Base-by-base conservation (phyloP, 768 basidiomycete species). In the Leccinum subtestaceum region DNA sequence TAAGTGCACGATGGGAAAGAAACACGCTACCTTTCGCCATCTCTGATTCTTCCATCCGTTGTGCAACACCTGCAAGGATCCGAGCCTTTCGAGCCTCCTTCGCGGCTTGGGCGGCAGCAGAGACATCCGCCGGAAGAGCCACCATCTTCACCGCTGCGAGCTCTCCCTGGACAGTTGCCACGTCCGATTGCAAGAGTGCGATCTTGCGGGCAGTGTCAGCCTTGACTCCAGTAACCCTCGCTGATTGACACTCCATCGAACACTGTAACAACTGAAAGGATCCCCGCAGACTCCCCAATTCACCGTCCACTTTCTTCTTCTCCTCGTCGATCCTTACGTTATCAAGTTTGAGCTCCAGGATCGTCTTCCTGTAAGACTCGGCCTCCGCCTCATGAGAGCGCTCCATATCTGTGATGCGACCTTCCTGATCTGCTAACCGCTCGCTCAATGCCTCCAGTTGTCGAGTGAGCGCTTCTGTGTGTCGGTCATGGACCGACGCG, bases 141-240 rank as follows among this genome's bases (percentile, higher is more conserved):
- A 29, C 13, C 29, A 25, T 29, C 67, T 59, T 65, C 51, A 62
- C 17, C 11, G 38, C 21, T 6, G 38, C 21, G 21, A 71, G 56
- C 15, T 64, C 62, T 11, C 49, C 40, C 25, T 31, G 56, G 27
- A 65, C 31, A 5, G 31, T 34, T 0, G 49, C 61, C 12, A 71
- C n/a, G 10, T 57, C 68, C 10, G 60, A 56, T 25, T 69, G 52
- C 2, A 64, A 46, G n/a, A 68, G 58, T 4, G 45, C 36, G 7
- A 66, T 63, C 60, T 59, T 69, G 21, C 53, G 59, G 0, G 68
- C 32, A 6, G 58, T 5, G 25, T 71, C 65, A 19, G 62, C 63
- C 55, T 49, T 69, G 52, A 65, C 40, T 6, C 45, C 59, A 1
- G 55, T 58, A 15, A 62, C 12, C 34, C 57, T 61, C 25, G 67